phyloP scores from a whole-genome alignment of 2,329 filamentous ascomycete genomes.

The Lachnellula hyalina region DNA sequence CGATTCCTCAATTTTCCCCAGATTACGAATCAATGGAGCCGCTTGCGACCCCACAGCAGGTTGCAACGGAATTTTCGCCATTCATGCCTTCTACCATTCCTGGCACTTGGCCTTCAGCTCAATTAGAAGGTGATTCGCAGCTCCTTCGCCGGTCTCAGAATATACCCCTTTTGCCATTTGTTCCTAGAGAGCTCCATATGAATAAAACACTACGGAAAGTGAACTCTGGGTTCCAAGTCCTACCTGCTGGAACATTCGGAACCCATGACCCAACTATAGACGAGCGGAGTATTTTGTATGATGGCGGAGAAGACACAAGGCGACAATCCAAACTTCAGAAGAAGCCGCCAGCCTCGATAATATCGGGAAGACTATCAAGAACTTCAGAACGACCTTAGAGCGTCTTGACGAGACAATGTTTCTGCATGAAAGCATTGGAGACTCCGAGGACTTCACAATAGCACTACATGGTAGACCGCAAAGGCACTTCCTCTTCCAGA shows the following conservation, averaged over 20 bases:
- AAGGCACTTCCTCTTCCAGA: too few species aligned
- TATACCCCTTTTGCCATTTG: slow-evolving; percentile 29
- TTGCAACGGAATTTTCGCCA: slow-evolving; percentile 1
- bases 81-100: not conserved
- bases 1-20: slow-evolving; percentile 15
- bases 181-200: slow-evolving; percentile 33
- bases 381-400: slow-evolving; percentile 11
- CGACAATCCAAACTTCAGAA: slow-evolving; percentile 39
- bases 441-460: not conserved
- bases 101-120: not conserved
- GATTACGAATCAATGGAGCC: slow-evolving; percentile 17
- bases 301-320: slow-evolving; percentile 18
- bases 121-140: slow-evolving; percentile 7
- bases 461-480: too few species aligned
- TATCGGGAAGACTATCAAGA: slow-evolving; percentile 9
- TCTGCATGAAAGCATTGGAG: not conserved
- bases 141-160: slow-evolving; percentile 3
- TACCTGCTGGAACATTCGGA: slow-evolving; percentile 37
- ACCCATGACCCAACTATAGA: too few species aligned
- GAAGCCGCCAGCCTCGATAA: slow-evolving; percentile 30
- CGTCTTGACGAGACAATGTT: not conserved
- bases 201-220: slow-evolving; percentile 34
- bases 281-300: slow-evolving; percentile 12
- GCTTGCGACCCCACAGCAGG: slow-evolving; percentile 14
- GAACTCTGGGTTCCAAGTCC: slow-evolving; percentile 36